phyloP scores from a whole-genome alignment of 495 filamentous ascomycete species.

The Trichoderma virens region DNA sequence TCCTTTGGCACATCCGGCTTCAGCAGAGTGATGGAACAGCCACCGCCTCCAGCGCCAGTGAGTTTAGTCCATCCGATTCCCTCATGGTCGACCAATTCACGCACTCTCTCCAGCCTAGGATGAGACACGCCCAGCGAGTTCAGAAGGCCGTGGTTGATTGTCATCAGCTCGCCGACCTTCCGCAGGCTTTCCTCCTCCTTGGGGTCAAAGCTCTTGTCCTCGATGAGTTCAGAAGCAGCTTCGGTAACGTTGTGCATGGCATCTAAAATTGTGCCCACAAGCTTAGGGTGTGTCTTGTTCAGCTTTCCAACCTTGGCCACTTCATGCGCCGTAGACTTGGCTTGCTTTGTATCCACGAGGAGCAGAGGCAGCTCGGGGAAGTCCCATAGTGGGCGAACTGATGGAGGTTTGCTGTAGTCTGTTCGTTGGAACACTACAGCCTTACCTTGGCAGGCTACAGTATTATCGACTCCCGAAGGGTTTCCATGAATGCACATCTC shows the following conservation, averaged over 20 bases:
- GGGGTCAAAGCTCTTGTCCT: constrained; percentile 52
- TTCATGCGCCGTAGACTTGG: constrained; percentile 73
- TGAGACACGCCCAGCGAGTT: constrained; percentile 88
- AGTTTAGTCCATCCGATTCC: constrained; percentile 97
- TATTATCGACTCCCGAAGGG: constrained; percentile 94
- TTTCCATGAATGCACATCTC: constrained; percentile 97
- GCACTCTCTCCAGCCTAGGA: constrained; percentile 82
- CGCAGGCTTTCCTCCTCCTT: constrained; percentile 50
- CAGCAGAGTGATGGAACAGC: constrained; percentile 86
- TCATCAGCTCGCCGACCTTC: constrained; percentile 75
- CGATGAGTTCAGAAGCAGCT: constrained; percentile 64
- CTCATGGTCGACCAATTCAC: constrained; percentile 81
- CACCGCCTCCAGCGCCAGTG: constrained; percentile 90
- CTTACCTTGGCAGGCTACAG: constrained; percentile 86
- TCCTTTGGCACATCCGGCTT: constrained; percentile 48
- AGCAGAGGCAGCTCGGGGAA: constrained; percentile 89
- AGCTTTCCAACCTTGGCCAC: constrained; percentile 78
- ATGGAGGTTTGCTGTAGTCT: constrained; percentile 70
- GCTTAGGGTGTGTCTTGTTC: constrained; percentile 56
- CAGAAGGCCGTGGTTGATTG: constrained; percentile 86
- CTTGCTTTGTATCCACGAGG: constrained; percentile 76
- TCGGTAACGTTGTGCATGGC: constrained; percentile 75
- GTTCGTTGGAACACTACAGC: constrained; percentile 80
- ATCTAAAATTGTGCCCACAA: constrained; percentile 72
- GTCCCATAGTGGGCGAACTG: constrained; percentile 65